These are phyloP conservation scores for Stellera chamaejasme DNA, from an alignment of 345 rosid genomes.

Conservation along the genomic window DNA sequence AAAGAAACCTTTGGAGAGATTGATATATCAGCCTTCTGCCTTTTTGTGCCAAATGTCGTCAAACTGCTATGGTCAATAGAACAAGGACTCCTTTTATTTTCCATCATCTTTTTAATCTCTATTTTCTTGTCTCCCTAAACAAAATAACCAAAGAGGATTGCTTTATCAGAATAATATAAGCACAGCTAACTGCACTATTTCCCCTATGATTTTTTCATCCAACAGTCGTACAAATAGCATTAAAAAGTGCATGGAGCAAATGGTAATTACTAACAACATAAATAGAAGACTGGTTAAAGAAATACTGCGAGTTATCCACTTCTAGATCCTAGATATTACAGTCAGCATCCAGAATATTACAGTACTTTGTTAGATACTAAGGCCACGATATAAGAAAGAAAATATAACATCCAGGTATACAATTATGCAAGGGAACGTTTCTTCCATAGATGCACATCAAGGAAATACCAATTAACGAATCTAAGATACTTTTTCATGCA, in stretches of 20 bases:
- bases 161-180: background rate
- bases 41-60: conserved; percentile 51
- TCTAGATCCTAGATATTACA: background rate
- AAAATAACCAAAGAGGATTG: conserved; percentile 10
- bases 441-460: too few relatives aligned
- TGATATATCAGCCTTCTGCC: conserved; percentile 67
- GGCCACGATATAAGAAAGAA: too few relatives aligned
- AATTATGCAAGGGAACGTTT: too few relatives aligned
- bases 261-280: too few relatives aligned
- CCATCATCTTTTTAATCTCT: conserved; percentile 91
- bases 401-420: too few relatives aligned
- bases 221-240: background rate
- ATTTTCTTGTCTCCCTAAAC: conserved; percentile 32
- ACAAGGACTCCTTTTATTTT: conserved; percentile 66
- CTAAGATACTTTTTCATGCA: too few relatives aligned
- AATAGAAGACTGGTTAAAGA: background rate
- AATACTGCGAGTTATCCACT: background rate
- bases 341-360: background rate
- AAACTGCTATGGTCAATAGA: conserved; percentile 50
- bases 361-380: too few relatives aligned
- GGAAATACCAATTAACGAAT: too few relatives aligned
- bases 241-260: background rate
- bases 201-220: background rate
- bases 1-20: conserved; percentile 63
- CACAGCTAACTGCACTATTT: background rate